Conservation (phyloP, 1,139 yeast species). For the Hansenula sp. region DNA sequence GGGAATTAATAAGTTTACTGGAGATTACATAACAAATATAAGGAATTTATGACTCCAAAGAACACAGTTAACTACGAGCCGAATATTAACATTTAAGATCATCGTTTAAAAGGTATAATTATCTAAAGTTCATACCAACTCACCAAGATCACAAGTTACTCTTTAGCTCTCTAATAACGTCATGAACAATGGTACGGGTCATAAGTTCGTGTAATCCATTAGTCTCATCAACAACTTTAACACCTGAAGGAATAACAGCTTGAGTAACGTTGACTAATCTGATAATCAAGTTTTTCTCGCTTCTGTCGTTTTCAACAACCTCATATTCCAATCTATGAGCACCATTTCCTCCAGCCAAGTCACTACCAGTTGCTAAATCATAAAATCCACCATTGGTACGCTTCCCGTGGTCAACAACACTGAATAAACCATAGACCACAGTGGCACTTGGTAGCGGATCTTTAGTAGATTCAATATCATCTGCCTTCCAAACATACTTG, state of each 20-base stretch:
- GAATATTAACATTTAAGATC: too few species aligned
- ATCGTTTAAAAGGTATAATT: too few species aligned
- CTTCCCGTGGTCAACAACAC: conserved; percentile 13
- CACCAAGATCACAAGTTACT: not conserved
- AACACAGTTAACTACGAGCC: too few species aligned
- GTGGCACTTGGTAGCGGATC: conserved; percentile 10
- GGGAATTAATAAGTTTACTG: too few species aligned
- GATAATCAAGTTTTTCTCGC: conserved; percentile 13
- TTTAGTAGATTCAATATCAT: conserved; percentile 7
- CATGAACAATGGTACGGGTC: conserved; percentile 22
- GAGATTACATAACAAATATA: too few species aligned
- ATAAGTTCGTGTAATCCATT: conserved; percentile 21
- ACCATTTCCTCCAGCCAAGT: conserved; percentile 48
- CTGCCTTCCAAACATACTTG: conserved; percentile 15
- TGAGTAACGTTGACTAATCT: conserved; percentile 15
- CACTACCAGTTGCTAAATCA: conserved; percentile 54
- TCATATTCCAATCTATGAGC: conserved; percentile 20
- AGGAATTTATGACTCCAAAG: too few species aligned
- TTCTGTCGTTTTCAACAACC: conserved; percentile 7
- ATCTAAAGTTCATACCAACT: too few species aligned
- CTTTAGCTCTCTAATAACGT: conserved; percentile 12
- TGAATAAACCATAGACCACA: conserved; percentile 19
- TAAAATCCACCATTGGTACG: conserved; percentile 56
- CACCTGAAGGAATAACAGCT: conserved; percentile 5
- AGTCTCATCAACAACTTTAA: conserved; percentile 12